Conservation (phyloP, 345 rosid genomes). For the Salix exigua region DNA sequence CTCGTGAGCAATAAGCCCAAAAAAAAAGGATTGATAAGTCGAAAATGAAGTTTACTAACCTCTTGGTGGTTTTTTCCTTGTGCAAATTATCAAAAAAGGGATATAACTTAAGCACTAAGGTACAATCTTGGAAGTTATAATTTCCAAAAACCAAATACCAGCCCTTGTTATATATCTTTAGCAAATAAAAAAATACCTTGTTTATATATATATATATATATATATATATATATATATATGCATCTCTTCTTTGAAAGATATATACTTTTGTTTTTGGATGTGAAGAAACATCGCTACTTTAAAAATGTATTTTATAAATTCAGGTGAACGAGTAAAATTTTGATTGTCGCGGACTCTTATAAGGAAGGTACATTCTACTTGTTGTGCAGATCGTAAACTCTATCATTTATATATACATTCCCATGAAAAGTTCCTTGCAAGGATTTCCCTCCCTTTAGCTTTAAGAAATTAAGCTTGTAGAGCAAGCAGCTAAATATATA, state of each 20-base stretch:
- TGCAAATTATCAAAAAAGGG: neutral
- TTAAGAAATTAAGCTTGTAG: neutral
- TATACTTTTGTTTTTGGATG: too few relatives aligned
- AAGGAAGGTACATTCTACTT: too few relatives aligned
- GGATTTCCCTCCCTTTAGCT: neutral
- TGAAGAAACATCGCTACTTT: fast-evolving
- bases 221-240: neutral
- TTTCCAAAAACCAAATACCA: neutral
- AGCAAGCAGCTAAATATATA: neutral
- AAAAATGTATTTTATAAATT: fast-evolving
- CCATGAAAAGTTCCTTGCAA: neutral
- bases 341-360: fast-evolving
- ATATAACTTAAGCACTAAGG: conserved; percentile 23
- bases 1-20: conserved; percentile 15
- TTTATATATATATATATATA: neutral
- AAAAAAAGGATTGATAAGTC: neutral
- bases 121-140: neutral
- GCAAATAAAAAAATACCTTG: neutral
- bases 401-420: neutral
- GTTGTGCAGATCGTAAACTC: too few relatives aligned
- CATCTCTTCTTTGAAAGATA: conserved; percentile 8
- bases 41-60: conserved; percentile 27
- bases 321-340: too few relatives aligned
- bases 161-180: too few relatives aligned
- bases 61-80: neutral